Evolutionary conservation across 345 rosid species (phyloP).

Genomic region (Isatis tinctoria): DNA sequence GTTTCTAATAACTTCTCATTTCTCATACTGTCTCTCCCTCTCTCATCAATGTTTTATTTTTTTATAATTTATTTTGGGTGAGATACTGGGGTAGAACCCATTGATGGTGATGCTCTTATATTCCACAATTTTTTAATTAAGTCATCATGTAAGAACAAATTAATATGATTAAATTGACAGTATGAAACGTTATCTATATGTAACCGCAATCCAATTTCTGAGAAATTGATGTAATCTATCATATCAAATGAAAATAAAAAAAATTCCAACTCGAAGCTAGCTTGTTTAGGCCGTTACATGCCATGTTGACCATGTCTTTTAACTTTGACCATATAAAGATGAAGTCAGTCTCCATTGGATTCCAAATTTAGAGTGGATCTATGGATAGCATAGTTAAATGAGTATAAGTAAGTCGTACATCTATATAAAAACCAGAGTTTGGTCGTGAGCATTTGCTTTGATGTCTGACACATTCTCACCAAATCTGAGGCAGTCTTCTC

Average conservation of each 20-base stretch:
- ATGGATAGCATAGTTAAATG: background rate
- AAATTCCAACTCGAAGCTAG: background rate
- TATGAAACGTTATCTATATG: background rate
- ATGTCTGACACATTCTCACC: slow-evolving; percentile 31
- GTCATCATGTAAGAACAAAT: background rate
- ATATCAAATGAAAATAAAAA: background rate
- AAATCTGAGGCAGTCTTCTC: slow-evolving; percentile 29
- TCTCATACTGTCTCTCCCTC: too few species aligned
- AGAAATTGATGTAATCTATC: background rate
- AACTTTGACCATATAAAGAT: background rate
- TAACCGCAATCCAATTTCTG: background rate
- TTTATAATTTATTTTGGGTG: too few species aligned
- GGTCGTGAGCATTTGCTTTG: slow-evolving; percentile 16
- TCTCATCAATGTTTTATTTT: too few species aligned
- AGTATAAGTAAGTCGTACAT: background rate
- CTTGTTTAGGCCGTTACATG: background rate
- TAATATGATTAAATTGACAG: background rate
- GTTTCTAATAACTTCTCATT: too few species aligned
- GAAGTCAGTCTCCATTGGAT: slow-evolving; percentile 2
- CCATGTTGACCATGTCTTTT: background rate
- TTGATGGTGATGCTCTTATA: too few species aligned
- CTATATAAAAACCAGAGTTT: background rate
- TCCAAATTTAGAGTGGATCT: background rate
- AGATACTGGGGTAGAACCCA: too few species aligned
- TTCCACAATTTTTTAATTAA: background rate